A percentile compares a stretch with the other conserved stretches of the same genome.
These are phyloP conservation scores for Picea sitchensis DNA, from an alignment of 75 land plant genomes.

Conservation along the genomic window DNA sequence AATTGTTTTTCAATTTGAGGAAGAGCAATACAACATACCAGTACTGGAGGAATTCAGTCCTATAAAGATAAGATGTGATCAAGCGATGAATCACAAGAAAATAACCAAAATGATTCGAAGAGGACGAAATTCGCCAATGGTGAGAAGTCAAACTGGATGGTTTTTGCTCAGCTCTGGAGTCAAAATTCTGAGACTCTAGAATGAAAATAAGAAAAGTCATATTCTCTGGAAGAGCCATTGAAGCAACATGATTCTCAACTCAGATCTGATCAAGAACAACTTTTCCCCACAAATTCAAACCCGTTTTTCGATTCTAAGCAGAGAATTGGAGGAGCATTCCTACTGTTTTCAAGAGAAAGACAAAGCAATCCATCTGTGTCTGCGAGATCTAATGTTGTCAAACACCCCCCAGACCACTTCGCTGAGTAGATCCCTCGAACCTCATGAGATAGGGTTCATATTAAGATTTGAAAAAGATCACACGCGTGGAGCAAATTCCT, in stretches of 20 bases:
- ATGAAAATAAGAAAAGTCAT: constrained; percentile 52
- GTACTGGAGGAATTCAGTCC: no score
- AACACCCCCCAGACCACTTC: constrained; percentile 39
- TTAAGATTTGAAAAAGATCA: background rate
- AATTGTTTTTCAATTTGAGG: no score
- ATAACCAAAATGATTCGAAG: no score
- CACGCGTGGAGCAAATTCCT: no score
- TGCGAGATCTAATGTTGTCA: background rate
- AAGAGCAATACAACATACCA: no score
- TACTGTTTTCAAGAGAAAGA: constrained; percentile 71
- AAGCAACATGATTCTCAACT: constrained; percentile 14
- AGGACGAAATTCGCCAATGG: constrained; percentile 8
- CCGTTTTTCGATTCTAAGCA: no score
- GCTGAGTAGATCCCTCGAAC: constrained; percentile 10
- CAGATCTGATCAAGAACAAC: constrained; percentile 14
- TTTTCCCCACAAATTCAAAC: background rate
- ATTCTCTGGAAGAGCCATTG: constrained; percentile 9
- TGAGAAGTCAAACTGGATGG: constrained; percentile 38
- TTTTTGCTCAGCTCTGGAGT: no score
- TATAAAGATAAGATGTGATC: no score
- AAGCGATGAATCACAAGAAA: no score
- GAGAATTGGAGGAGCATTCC: constrained; percentile 55
- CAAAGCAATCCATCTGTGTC: constrained; percentile 6
- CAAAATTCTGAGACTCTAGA: no score
- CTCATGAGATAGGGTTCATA: constrained; percentile 7